Base-by-base conservation (phyloP, 257 asterid genomes). In the Scutellaria galericulata region DNA sequence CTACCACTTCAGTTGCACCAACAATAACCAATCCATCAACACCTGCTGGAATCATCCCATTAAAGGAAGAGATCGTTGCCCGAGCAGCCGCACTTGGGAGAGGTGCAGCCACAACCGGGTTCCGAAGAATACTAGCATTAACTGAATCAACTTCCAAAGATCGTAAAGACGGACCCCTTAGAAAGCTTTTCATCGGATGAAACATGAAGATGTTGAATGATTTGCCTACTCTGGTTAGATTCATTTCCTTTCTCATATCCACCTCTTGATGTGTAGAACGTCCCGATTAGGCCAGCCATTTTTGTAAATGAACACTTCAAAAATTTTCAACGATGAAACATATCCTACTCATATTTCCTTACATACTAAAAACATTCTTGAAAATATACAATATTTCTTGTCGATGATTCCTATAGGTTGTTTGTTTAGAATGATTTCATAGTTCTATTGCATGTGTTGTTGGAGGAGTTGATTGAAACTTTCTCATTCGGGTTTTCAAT, bases 51-150 rank as follows among this genome's bases (percentile, higher is more conserved):
- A 81, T 80, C 71, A 85, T 91, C 69, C 86, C 89, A 8, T 73
- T 90, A 75, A 89, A 89, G 78, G 99, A 95, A 80, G 98, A 95
- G 82, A 86, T 95, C 56, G 90, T 95, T 50, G 88, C 97, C 37
- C 83, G 99, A 81, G 99, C 99, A 53, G 97, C 98, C 52, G 99
- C 98, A 27, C 95, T 95, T 2, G 98, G 99, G 13, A 84, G 98
- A 86, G 99, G 96, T 31, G 97, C 97, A 9, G 96, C 97, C 76
- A 90, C 99, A 0, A 95, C 95, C 9, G 98, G 98, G 45, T 86
- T 95, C 64, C 87, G 92, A 75, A 86, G 96, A 81, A 84, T 95
- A 83, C 90, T 92, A 20, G 98, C 98, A 20, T 77, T 95, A 70
- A 95, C 99, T 0, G 97, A 95, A 79, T 78, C 90, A 46, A 91